Base-by-base conservation (phyloP, 2,329 filamentous ascomycete genomes). In the Venturiaceae sp. region DNA sequence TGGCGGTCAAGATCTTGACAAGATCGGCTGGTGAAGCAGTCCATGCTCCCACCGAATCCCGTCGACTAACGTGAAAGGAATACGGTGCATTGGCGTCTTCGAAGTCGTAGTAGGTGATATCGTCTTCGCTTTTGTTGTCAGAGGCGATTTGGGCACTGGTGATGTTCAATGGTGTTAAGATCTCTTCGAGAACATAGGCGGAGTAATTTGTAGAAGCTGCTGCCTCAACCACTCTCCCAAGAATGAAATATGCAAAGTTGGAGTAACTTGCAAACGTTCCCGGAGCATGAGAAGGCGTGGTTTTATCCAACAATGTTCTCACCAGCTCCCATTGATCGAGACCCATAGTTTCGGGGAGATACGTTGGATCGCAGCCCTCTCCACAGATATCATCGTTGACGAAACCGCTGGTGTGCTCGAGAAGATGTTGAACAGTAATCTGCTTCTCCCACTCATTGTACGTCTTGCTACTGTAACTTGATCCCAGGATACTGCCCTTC, bases 301-400 rank as follows among this genome's bases (percentile, higher is more conserved):
- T 39, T 34, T 30, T 47, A 30, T 58, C 57, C 57, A 58, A 30
- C 26, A 58, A 28, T 11, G 47, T 39, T 36, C 26, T 36, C n/a
- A 58, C 36, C 33, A 58, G 47, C n/a, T 58, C 36, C 57, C 57
- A 58, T 58, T 58, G 57, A 54, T 58, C 46, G 2, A 58, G 34
- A 7, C 3, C 34, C 23, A 53, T 21, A 8, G 23, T 56, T 44
- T 44, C 26, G n/a, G 23, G 32, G 8, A 54, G 23, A 47, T 53
- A 39, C 2, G 57, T 58, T 2, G 57, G 57, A 54, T 58, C 57
- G 13, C 46, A 54, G 14, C 21, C 34, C 13, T 36, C n/a, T 11
- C 46, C 57, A 16, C 57, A 58, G 46, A 58, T 58, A 14, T 58
- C 47, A 26, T 54, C 50, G n/a, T 58, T 21, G 19, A 54, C 57